phyloP scores from a whole-genome alignment of 805 yeast genomes.

The Metschnikowia sp. region DNA sequence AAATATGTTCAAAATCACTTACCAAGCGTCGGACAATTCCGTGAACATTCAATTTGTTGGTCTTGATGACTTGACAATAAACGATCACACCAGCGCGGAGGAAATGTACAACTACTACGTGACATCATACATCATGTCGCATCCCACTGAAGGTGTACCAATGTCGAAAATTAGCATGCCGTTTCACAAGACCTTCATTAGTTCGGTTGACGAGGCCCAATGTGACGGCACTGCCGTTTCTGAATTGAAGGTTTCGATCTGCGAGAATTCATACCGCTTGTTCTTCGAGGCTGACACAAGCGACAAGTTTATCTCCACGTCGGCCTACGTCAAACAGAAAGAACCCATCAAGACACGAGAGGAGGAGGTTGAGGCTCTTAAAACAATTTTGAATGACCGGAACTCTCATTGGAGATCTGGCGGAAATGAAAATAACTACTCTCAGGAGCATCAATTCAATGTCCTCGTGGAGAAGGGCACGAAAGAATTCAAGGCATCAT shows the following conservation, averaged over 20 bases:
- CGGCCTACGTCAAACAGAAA: slow-evolving; percentile 42
- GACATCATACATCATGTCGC: slow-evolving; percentile 89
- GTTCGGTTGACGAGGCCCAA: slow-evolving; percentile 52
- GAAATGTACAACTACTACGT: slow-evolving; percentile 91
- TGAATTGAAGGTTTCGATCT: slow-evolving; percentile 71
- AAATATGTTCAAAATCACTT: slow-evolving; percentile 86
- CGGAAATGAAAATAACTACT: slow-evolving; percentile 37
- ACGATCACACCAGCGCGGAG: slow-evolving; percentile 64
- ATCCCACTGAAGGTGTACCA: slow-evolving; percentile 95
- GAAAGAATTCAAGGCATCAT: slow-evolving; percentile 20
- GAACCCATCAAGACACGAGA: slow-evolving; percentile 24
- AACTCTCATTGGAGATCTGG: slow-evolving; percentile 52
- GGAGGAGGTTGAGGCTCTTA: slow-evolving; percentile 33
- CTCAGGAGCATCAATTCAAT: slow-evolving; percentile 26
- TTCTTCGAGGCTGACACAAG: slow-evolving; percentile 75
- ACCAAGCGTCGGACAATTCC: slow-evolving; percentile 47
- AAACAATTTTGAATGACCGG: slow-evolving; percentile 46
- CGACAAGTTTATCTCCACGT: slow-evolving; percentile 71
- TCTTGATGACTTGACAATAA: slow-evolving; percentile 80
- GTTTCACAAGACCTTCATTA: slow-evolving; percentile 59
- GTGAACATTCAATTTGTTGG: slow-evolving; percentile 81
- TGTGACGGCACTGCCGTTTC: slow-evolving; percentile 65
- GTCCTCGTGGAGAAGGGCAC: slow-evolving; percentile 41
- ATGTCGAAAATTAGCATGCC: slow-evolving; percentile 76
- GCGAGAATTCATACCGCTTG: slow-evolving; percentile 73